Base-by-base conservation (phyloP, 2,329 filamentous ascomycete genomes). In the Ophiostoma himal-ulmi region DNA sequence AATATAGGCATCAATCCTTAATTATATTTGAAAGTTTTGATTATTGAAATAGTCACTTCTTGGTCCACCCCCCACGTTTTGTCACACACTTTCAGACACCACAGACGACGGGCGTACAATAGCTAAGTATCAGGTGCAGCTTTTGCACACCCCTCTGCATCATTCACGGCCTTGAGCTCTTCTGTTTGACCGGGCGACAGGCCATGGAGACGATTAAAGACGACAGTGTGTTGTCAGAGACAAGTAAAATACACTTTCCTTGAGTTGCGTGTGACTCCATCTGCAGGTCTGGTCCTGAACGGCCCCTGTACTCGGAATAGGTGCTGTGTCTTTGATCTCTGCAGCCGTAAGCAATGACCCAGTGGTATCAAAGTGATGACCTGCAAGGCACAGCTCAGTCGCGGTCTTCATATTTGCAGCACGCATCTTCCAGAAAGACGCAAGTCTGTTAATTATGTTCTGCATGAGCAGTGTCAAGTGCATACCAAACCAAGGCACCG, bases 101-200 rank as follows among this genome's bases (percentile, higher is more conserved):
- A 57, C 52, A 57, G 57, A 5, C 44, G 44, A 48, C 17, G 17
- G 20, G 44, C 17, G 44, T 48, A 7, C 44, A 48, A 7, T 48
- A 14, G 13, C 41, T 48, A n/a, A 6, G 8, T 17, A 48, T 10
- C 20, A 22, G 57, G 20, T 20, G 14, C 11, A 30, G 54, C 54
- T 60, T 60, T 8, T 17, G 57, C 14, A 62, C 57, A 62, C 57
- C 57, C 39, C 34, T n/a, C 52, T 70, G 48, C 14, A 20, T 39
- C 36, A 54, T 67, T 11, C 52, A 66, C n/a, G 34, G 39, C 68
- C 41, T 48, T 66, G 44, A 36, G 62, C 8, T 20, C 57, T 62
- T 62, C 13, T 34, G 57, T 62, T 6, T 62, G 57, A 36, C 57
- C 26, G 26, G 26, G 14, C 13, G 57, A 17, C 57, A 26, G 7